These are phyloP conservation scores for Camellia oleifera DNA, from an alignment of 179 eudicot genomes.

Conservation along the genomic window DNA sequence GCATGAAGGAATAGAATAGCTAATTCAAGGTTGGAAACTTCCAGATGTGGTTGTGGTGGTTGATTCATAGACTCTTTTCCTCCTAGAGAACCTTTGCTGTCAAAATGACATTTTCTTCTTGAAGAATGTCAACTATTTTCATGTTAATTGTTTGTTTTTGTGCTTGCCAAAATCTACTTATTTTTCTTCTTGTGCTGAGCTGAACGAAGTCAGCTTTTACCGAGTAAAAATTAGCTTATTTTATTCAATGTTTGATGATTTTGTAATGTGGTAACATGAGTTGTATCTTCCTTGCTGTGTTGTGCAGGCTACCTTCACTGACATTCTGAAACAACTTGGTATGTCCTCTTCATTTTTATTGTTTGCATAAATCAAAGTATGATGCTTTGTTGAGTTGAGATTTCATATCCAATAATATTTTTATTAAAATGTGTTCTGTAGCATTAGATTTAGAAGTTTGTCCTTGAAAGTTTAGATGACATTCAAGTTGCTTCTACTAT, in stretches of 20 bases:
- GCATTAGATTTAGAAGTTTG: neutral
- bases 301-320: slow-evolving; percentile 94
- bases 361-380: neutral
- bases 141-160: neutral
- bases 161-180: neutral
- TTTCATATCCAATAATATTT: neutral
- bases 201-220: neutral
- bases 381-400: neutral
- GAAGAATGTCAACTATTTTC: neutral
- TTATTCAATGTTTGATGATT: neutral
- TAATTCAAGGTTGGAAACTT: neutral
- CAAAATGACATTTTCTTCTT: neutral
- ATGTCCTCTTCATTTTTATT: slow-evolving; percentile 18
- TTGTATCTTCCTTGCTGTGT: slow-evolving; percentile 4
- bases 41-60: neutral
- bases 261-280: neutral
- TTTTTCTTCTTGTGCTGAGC: neutral
- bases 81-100: neutral
- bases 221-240: neutral
- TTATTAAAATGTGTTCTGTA: slow-evolving; percentile 1
- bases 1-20: neutral
- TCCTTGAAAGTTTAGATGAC: neutral
- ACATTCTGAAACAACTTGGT: slow-evolving; percentile 89
- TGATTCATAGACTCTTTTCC: neutral
- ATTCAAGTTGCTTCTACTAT: neutral